Base-by-base conservation (phyloP, 2,329 filamentous ascomycete genomes). In the Trichoderma hamatum region DNA sequence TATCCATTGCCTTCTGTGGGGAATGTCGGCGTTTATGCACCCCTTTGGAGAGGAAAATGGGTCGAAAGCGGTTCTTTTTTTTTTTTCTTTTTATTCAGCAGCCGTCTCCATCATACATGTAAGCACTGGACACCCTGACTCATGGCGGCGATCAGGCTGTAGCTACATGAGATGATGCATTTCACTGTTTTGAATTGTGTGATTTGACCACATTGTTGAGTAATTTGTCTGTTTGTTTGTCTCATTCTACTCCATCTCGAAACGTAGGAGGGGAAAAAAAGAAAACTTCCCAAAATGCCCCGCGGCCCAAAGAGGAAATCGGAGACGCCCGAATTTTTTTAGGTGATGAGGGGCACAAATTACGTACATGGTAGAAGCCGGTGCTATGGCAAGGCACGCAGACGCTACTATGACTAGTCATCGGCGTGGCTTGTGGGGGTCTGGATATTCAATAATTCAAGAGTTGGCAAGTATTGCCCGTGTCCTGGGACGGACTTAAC, bases 1-100 rank as follows among this genome's bases (percentile, higher is more conserved):
- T 10, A 14, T 67, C 63, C 54, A 67, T 67, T 43, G 52, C 54
- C n/a, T 67, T 67, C 54, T 59, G 63, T 67, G 63, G 63, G 63
- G 63, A 67, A 59, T 39, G 16, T 58, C 63, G 54, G 63, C 32
- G 52, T 67, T 67, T 58, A 51, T 28, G 54, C 52, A 58, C 39
- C 51, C 21, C 46, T 24, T 26, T 24, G 21, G 21, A 52, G 21
- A 24, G 24, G 21, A 28, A 24, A 52, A 19, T 4, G 49, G 49
- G 43, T 28, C 46, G 30, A n/a, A 21, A 24, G 32, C 55, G 3
- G n/a, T 39, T 26, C 9, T 59, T 43, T 49, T 56, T 56, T 58
- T 51, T 30, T 46, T 49, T 36, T 36, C 34, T 10, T 21, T 10
- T 24, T 49, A 49, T 49, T 24, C 46, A 24, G 19, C 19, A 19